Percentiles rank a stretch among this genome's conserved stretches.
phyloP scores from a whole-genome alignment of 2,329 filamentous ascomycete genomes.

The Fusarium denticulatum region DNA sequence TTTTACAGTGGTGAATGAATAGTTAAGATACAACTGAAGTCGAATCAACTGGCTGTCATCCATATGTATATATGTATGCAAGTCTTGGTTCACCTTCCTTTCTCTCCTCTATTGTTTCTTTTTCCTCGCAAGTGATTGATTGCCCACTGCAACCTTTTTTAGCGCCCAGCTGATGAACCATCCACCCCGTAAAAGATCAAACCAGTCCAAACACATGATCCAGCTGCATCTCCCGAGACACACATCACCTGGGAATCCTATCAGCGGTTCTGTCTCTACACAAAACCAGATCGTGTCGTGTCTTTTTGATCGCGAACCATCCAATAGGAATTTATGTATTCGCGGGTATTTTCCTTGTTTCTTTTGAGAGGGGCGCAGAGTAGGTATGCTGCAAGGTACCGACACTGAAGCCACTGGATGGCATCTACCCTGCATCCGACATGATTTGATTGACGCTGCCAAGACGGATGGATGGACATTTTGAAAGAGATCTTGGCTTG shows the following conservation, averaged over 20 bases:
- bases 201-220: not conserved
- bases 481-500: not conserved
- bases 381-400: slow-evolving; percentile 15
- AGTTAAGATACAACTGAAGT: not conserved
- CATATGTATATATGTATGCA: not conserved
- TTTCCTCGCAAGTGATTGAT: not conserved
- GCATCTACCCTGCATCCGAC: slow-evolving; percentile 15
- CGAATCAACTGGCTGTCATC: not conserved
- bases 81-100: not conserved
- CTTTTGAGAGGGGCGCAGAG: not conserved
- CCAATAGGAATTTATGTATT: not conserved
- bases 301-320: not conserved
- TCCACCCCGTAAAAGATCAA: not conserved
- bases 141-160: not conserved
- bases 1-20: not conserved
- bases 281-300: not conserved
- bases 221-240: slow-evolving; percentile 20
- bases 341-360: not conserved
- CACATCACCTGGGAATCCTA: not conserved
- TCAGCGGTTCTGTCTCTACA: not conserved
- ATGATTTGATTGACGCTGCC: not conserved
- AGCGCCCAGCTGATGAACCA: not conserved
- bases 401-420: not conserved
- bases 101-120: not conserved
- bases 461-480: not conserved